A percentile compares a stretch with the other conserved stretches of the same genome.
Conservation (phyloP, 2,329 filamentous ascomycete species). For the Ophiostoma australiae region DNA sequence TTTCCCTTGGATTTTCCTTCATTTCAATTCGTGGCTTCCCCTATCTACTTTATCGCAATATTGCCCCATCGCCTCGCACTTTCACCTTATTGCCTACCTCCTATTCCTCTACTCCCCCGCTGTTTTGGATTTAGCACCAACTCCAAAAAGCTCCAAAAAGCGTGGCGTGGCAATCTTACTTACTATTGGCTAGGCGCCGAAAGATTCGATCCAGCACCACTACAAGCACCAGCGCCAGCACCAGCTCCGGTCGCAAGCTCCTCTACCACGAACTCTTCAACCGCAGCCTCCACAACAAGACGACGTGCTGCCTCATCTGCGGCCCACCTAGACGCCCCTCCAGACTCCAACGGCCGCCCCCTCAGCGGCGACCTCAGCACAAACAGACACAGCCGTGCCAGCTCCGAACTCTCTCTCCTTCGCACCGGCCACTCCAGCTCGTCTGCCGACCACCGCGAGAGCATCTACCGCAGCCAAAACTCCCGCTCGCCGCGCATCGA, state of each 20-base stretch:
- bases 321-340: conserved; percentile 54
- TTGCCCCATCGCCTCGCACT: not conserved
- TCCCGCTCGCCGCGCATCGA: conserved; percentile 48
- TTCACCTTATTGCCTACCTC: not conserved
- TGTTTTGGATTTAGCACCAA: conserved; percentile 15
- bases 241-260: not conserved
- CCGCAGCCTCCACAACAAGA: conserved; percentile 35
- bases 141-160: not conserved
- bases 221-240: not conserved
- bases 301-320: conserved; percentile 59
- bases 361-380: conserved; percentile 51
- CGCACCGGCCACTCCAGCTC: conserved; percentile 46
- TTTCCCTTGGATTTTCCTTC: conserved; percentile 2
- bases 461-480: conserved; percentile 39
- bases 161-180: conserved; percentile 10
- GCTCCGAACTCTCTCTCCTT: conserved; percentile 62
- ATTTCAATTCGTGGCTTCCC: not conserved
- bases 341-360: conserved; percentile 49
- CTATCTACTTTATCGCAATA: not conserved
- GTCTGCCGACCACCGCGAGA: conserved; percentile 29
- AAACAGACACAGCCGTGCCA: conserved; percentile 64
- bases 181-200: conserved; percentile 18
- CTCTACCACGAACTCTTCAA: not conserved
- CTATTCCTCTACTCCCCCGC: not conserved
- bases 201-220: conserved; percentile 7